These are phyloP conservation scores for Hyaloscypha variabilis DNA, from an alignment of 495 filamentous ascomycete genomes.

Conservation along the genomic window DNA sequence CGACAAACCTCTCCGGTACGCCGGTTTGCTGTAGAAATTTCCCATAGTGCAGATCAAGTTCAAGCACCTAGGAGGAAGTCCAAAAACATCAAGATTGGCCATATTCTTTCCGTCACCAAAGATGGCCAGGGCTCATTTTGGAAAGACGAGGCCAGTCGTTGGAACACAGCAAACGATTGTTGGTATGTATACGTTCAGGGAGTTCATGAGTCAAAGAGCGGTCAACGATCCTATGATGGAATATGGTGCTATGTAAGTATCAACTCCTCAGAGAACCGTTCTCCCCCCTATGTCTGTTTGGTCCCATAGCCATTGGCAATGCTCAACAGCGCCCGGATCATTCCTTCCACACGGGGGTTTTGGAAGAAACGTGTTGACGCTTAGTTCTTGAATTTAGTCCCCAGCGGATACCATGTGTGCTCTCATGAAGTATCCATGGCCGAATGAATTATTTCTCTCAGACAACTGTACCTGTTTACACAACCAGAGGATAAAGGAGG, in stretches of 20 bases:
- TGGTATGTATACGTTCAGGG: conserved; percentile 73
- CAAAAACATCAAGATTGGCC: conserved; percentile 42
- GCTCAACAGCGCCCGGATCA: too few species aligned
- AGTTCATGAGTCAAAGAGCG: conserved; percentile 39
- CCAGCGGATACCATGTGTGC: conserved; percentile 67
- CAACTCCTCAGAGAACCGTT: too few species aligned
- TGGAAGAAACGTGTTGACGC: too few species aligned
- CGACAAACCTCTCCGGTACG: background rate
- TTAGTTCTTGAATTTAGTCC: too few species aligned
- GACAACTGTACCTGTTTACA: conserved; percentile 72
- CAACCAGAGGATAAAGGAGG: conserved; percentile 41
- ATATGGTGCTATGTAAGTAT: too few species aligned
- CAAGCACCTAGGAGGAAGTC: background rate
- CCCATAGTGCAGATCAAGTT: background rate
- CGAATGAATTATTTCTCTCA: conserved; percentile 74
- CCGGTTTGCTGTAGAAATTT: background rate
- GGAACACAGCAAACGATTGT: conserved; percentile 38
- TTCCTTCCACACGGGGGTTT: too few species aligned
- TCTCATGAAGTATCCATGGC: conserved; percentile 63
- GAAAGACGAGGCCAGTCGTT: conserved; percentile 46
- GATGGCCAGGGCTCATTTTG: conserved; percentile 54
- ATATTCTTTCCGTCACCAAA: conserved; percentile 49
- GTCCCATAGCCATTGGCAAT: too few species aligned
- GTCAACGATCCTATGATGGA: conserved; percentile 52
- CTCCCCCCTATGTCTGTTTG: too few species aligned